Evolutionary conservation across 768 basidiomycete genomes (phyloP).

Genomic region (Boletus reticuloceps): DNA sequence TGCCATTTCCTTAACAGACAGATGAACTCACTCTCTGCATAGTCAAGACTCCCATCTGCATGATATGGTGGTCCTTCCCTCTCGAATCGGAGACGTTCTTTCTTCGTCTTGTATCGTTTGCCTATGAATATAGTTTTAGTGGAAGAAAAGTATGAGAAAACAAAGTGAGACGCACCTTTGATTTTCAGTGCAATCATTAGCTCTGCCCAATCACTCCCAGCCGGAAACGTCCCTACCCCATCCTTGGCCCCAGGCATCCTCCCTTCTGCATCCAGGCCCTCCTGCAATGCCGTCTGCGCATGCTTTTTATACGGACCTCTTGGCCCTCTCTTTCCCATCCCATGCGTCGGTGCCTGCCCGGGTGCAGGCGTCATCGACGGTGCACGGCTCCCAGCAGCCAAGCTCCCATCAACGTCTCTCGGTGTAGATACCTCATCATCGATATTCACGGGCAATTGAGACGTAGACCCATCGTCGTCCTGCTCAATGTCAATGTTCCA

Average conservation of each 20-base stretch:
- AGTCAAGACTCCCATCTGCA: conserved; percentile 79
- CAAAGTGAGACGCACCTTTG: conserved; percentile 48
- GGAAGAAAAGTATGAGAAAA: background rate
- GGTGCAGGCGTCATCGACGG: conserved; percentile 40
- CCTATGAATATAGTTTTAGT: conserved; percentile 30
- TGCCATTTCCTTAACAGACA: background rate
- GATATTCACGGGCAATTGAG: conserved; percentile 28
- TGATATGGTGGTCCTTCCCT: conserved; percentile 68
- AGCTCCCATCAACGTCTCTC: conserved; percentile 46
- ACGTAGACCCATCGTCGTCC: conserved; percentile 42
- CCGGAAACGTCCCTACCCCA: conserved; percentile 69
- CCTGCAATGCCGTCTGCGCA: conserved; percentile 37
- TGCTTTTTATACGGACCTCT: conserved; percentile 56
- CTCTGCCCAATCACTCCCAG: conserved; percentile 68
- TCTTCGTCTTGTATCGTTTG: conserved; percentile 78
- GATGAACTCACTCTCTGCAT: conserved; percentile 55
- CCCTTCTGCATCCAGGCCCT: conserved; percentile 65
- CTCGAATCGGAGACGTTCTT: conserved; percentile 74
- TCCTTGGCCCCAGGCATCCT: conserved; percentile 75
- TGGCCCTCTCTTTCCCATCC: conserved; percentile 42
- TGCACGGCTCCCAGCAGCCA: conserved; percentile 44
- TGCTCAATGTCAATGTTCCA: conserved; percentile 82
- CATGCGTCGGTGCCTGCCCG: conserved; percentile 5
- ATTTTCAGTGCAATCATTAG: conserved; percentile 72
- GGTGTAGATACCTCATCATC: conserved; percentile 41